Conservation (phyloP, 1,139 yeast genomes). For the Kurtzmaniella quercitrusa region DNA sequence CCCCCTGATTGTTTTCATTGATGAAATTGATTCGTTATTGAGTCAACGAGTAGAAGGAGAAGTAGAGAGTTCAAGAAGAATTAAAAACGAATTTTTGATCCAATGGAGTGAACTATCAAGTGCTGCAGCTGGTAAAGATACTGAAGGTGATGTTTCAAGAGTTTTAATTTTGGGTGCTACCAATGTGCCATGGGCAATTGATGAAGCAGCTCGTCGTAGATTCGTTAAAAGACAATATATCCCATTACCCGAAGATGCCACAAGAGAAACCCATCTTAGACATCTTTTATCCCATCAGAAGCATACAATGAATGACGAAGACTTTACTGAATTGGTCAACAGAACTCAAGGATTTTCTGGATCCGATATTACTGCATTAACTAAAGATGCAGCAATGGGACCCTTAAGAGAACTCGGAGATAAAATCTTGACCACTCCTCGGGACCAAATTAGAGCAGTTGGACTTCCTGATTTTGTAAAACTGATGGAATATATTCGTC, state of each 20-base stretch:
- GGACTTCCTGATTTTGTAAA: conserved; percentile 68
- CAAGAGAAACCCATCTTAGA: conserved; percentile 67
- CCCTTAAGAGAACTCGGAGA: conserved; percentile 91
- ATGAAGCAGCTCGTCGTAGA: conserved; percentile 95
- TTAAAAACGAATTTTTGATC: conserved; percentile 89
- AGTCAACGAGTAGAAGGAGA: conserved; percentile 87
- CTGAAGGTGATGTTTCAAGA: conserved; percentile 49
- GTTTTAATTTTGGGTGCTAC: conserved; percentile 95
- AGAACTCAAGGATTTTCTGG: conserved; percentile 86
- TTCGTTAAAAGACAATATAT: conserved; percentile 92
- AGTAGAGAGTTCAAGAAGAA: conserved; percentile 85
- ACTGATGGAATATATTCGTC: conserved; percentile 80
- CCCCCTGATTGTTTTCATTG: conserved; percentile 92
- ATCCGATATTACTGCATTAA: conserved; percentile 89
- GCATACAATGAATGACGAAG: conserved; percentile 62
- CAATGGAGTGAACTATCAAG: conserved; percentile 95
- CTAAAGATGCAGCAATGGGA: conserved; percentile 98
- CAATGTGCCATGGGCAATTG: conserved; percentile 96
- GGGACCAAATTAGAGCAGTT: conserved; percentile 82
- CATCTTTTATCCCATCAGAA: conserved; percentile 74
- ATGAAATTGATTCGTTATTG: conserved; percentile 89
- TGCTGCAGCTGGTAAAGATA: conserved; percentile 79
- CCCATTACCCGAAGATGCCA: conserved; percentile 87
- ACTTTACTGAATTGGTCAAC: conserved; percentile 54
- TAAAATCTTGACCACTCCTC: conserved; percentile 74